Conservation (phyloP, 805 yeast species). For the Spathaspora gorwiae region DNA sequence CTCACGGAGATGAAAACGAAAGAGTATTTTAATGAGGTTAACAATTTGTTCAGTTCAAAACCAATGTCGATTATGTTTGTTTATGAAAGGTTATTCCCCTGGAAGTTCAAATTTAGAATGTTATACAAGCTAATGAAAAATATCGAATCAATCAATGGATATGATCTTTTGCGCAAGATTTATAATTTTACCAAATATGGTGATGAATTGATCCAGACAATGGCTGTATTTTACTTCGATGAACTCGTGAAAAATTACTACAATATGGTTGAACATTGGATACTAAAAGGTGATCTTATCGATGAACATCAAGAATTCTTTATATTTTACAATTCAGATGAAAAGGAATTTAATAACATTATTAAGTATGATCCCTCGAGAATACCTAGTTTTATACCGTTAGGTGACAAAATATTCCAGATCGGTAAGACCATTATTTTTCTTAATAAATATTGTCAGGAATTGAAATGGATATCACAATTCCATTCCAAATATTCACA, state of each 20-base stretch:
- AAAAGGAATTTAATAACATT: conserved; percentile 29
- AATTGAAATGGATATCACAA: conserved; percentile 57
- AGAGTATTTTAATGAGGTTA: conserved; percentile 32
- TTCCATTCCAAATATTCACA: conserved; percentile 32
- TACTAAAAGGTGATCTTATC: conserved; percentile 58
- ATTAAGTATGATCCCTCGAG: conserved; percentile 27
- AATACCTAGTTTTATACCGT: conserved; percentile 41
- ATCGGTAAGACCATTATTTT: conserved; percentile 72
- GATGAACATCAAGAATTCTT: conserved; percentile 63
- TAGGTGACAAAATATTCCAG: conserved; percentile 43
- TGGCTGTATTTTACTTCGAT: conserved; percentile 27
- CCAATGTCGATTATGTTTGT: conserved; percentile 32
- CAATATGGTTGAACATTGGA: conserved; percentile 61
- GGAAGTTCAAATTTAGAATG: conserved; percentile 55
- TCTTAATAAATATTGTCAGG: conserved; percentile 61
- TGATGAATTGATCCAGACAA: conserved; percentile 45
- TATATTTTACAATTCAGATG: conserved; percentile 29
- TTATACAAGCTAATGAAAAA: conserved; percentile 41
- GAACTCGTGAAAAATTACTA: conserved; percentile 56
- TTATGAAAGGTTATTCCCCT: conserved; percentile 42
- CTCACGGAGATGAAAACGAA: conserved; percentile 39
- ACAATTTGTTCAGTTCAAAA: conserved; percentile 22
- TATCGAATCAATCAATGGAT: conserved; percentile 34
- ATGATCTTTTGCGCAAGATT: conserved; percentile 52
- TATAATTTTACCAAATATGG: conserved; percentile 56